Evolutionary conservation across 192 early-diverging fungal genomes (phyloP).

Genomic region (Coemansia sp.): DNA sequence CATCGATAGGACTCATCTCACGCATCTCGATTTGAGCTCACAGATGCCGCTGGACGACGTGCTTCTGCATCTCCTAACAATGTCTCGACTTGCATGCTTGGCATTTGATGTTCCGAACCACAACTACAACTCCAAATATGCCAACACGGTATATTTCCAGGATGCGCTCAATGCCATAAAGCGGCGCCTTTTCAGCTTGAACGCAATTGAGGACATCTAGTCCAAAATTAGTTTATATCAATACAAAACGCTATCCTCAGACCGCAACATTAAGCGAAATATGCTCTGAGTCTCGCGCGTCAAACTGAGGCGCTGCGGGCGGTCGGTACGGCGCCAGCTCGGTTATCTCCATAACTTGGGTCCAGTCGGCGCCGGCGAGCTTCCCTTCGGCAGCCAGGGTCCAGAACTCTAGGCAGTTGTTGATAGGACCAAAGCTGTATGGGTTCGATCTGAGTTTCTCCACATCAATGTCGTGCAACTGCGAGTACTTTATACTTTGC

Average conservation of each 20-base stretch:
- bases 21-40: no score
- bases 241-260: neutral
- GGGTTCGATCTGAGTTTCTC: conserved; percentile 51
- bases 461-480: conserved; percentile 9
- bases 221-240: neutral
- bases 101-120: no score
- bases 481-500: conserved; percentile 16
- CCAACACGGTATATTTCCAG: no score
- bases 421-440: conserved; percentile 73
- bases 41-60: no score
- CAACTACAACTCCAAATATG: no score
- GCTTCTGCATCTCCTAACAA: no score
- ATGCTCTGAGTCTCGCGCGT: neutral
- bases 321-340: conserved; percentile 42
- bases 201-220: no score
- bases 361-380: conserved; percentile 63
- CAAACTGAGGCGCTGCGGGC: conserved; percentile 17
- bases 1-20: no score
- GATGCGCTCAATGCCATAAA: no score
- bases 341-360: conserved; percentile 28
- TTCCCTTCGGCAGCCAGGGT: conserved; percentile 54
- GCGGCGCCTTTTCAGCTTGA: neutral
- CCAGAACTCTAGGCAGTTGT: conserved; percentile 88
- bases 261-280: neutral
- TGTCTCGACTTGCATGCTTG: no score